A percentile compares a stretch with the other conserved stretches of the same genome.
phyloP scores from a whole-genome alignment of 257 asterid genomes.

The Solanum clarkiae region DNA sequence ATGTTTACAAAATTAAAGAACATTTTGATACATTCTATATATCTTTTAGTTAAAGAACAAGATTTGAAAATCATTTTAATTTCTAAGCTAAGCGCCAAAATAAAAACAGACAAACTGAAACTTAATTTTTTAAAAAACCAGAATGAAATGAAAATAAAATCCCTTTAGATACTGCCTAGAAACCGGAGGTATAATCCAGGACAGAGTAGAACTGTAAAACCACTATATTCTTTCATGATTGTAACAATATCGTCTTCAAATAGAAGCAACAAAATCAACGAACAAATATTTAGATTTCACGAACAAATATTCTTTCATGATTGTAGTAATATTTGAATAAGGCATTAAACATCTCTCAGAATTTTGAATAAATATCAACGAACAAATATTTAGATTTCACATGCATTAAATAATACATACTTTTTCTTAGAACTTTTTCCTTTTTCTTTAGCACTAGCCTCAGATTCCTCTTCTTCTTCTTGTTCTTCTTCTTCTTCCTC shows the following conservation, averaged over 20 bases:
- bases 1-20: neutral
- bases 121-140: neutral
- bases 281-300: too few relatives aligned
- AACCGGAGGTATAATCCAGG: neutral
- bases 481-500: constrained; percentile 10
- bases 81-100: too few relatives aligned
- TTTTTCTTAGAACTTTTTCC: neutral
- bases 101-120: too few relatives aligned
- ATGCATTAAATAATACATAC: neutral
- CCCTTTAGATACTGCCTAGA: neutral
- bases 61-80: neutral
- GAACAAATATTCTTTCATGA: too few relatives aligned
- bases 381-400: neutral
- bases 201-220: neutral
- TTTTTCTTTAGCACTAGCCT: neutral
- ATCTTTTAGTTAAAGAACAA: neutral
- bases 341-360: neutral
- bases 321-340: neutral
- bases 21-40: neutral
- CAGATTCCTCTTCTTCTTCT: constrained; percentile 12
- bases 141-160: neutral
- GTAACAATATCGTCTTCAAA: neutral
- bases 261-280: neutral
- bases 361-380: neutral
- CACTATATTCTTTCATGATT: neutral